Conservation (phyloP, 805 yeast genomes). For the Limtongozyma cylindracea region DNA sequence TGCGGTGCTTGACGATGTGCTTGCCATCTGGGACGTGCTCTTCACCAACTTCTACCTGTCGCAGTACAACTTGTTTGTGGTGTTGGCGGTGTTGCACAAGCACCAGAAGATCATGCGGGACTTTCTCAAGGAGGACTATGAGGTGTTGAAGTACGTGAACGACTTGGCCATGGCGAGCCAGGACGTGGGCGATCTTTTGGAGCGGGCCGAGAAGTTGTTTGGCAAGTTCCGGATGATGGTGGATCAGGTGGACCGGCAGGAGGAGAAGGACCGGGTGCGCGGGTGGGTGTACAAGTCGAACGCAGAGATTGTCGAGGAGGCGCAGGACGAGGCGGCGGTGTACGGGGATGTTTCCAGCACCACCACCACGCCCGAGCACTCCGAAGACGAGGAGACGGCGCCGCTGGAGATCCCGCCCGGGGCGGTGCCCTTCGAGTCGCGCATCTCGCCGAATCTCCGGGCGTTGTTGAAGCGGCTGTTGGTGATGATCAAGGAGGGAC, state of each 20-base stretch:
- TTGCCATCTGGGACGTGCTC: constrained; percentile 74
- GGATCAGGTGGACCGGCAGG: constrained; percentile 43
- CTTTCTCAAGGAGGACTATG: constrained; percentile 62
- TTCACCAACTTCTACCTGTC: constrained; percentile 76
- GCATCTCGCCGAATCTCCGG: no score
- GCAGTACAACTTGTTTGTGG: constrained; percentile 73
- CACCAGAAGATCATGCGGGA: constrained; percentile 56
- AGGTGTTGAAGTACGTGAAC: constrained; percentile 78
- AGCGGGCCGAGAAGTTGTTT: constrained; percentile 69
- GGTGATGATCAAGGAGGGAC: no score
- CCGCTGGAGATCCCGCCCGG: constrained; percentile 2
- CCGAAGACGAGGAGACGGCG: background rate
- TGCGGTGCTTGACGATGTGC: constrained; percentile 30
- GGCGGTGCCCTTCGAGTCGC: constrained; percentile 5
- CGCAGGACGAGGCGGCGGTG: no score
- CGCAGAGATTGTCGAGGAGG: no score
- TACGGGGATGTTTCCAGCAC: no score
- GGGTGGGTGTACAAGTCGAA: no score
- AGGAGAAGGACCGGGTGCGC: no score
- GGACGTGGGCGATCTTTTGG: constrained; percentile 47
- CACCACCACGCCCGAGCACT: no score
- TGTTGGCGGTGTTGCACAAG: constrained; percentile 73
- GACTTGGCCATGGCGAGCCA: constrained; percentile 62
- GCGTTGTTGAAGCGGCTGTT: no score
- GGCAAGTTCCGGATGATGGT: constrained; percentile 60